Evolutionary conservation across 164 flowering plant genomes (phyloP).

Genomic region (Magnolia kwangsiensis): DNA sequence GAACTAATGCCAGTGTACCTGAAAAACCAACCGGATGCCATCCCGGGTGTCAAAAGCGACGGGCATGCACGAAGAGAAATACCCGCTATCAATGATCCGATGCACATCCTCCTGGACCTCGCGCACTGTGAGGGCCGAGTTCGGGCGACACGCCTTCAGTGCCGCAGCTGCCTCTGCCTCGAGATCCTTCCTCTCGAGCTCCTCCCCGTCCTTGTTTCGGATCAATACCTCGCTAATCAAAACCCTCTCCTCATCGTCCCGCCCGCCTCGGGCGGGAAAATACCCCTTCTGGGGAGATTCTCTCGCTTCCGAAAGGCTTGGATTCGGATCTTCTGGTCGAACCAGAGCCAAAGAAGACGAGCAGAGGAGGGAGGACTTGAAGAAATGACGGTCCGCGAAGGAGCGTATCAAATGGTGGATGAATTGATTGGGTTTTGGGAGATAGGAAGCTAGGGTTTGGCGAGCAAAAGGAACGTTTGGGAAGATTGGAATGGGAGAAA

Average conservation of each 20-base stretch:
- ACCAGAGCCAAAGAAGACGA: conserved; percentile 34
- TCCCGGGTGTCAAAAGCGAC: conserved; percentile 94
- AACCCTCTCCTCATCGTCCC: conserved; percentile 79
- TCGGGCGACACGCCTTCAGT: conserved; percentile 70
- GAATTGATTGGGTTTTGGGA: conserved; percentile 18
- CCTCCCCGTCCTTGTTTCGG: conserved; percentile 91
- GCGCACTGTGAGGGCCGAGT: conserved; percentile 77
- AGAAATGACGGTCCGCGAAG: background rate
- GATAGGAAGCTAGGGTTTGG: conserved; percentile 20
- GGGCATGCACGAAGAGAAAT: conserved; percentile 87
- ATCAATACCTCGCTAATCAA: conserved; percentile 92
- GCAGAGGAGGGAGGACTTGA: conserved; percentile 29
- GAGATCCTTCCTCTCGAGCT: conserved; percentile 87
- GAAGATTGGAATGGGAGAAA: conserved; percentile 1
- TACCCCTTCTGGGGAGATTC: conserved; percentile 30
- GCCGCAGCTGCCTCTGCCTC: conserved; percentile 72
- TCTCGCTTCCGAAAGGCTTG: conserved; percentile 20
- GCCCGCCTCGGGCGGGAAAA: conserved; percentile 19
- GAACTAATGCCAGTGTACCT: conserved; percentile 39
- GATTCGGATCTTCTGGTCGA: conserved; percentile 28
- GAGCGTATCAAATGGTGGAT: conserved; percentile 28
- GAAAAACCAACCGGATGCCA: conserved; percentile 86
- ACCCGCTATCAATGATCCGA: conserved; percentile 81
- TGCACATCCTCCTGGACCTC: conserved; percentile 98
- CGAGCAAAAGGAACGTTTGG: conserved; percentile 27